Base-by-base conservation (phyloP, 1,284 basidiomycete genomes). In the Microbotryum violaceum region DNA sequence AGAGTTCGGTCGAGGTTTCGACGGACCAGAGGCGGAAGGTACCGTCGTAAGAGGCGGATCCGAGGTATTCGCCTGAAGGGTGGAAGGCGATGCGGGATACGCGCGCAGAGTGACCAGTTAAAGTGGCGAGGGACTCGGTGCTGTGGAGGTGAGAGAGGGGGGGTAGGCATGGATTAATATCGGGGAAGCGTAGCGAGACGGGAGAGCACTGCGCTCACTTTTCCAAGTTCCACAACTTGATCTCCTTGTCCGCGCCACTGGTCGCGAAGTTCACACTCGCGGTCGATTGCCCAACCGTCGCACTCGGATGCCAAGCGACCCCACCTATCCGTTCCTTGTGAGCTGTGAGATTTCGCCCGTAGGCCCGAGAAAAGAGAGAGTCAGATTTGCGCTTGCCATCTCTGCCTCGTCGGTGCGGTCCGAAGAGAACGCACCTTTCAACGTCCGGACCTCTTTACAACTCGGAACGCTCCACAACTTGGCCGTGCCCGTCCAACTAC, bases 11-110 rank as follows among this genome's bases (percentile, higher is more conserved):
- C 2, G 84, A 79, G 1, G 84, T 88, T 51, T 81, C 80, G 2
- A 91, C 86, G 74, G 98, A 93, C 96, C 96, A 99, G 53, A 98
- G 76, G 47, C 96, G 80, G 94, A 96, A 99, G n/a, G 94, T 91
- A 5, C 91, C 96, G 75, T 99, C 96, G 71, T 94, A 98, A 62
- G 91, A 91, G 0, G 94, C 93, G 64, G 91, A 93, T 1, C 88
- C 94, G 16, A 97, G 82, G 73, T 94, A 97, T n/a, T 65, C 70
- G 52, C 96, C 96, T 0, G 89, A 91, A 0, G 96, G 93, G 76
- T 99, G 96, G 76, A 98, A 98, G 0, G 87, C 91, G 12, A 97
- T 87, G 16, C 94, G 84, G 70, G 90, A 93, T 4, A 99, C 86
- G 21, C 96, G 86, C 60, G 86, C 88, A 71, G 86, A 82, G 73